Percentiles rank a stretch among this genome's conserved stretches.
Conservation (phyloP, 2,329 filamentous ascomycete species). For the Epichloe glyceriae region DNA sequence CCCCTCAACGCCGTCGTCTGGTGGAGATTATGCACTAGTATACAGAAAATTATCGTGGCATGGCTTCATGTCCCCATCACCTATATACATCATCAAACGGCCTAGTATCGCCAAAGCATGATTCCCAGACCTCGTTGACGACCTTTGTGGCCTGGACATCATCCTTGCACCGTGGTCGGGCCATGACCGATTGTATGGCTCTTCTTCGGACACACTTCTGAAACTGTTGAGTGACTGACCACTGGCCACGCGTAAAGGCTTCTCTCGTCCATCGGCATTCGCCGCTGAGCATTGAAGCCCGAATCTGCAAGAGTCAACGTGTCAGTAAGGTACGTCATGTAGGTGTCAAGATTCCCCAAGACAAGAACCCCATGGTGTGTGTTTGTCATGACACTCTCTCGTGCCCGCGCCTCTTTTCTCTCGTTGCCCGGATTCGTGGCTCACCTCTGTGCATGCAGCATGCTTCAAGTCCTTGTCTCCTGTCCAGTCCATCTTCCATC, state of each 20-base stretch:
- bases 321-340: not conserved
- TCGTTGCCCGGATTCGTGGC: slow-evolving; percentile 5
- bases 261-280: slow-evolving; percentile 88
- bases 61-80: slow-evolving; percentile 22
- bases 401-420: not conserved
- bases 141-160: slow-evolving; percentile 75
- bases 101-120: slow-evolving; percentile 84
- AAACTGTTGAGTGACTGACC: slow-evolving; percentile 81
- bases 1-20: not conserved
- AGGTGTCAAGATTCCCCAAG: not conserved
- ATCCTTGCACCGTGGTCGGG: slow-evolving; percentile 68
- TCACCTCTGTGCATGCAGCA: slow-evolving; percentile 84
- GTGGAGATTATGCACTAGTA: slow-evolving; percentile 5
- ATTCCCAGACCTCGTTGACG: slow-evolving; percentile 98
- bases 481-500: slow-evolving; percentile 81
- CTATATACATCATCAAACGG: slow-evolving; percentile 96
- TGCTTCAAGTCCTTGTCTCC: slow-evolving; percentile 63
- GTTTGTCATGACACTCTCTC: too few species aligned
- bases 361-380: too few species aligned
- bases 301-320: slow-evolving; percentile 46
- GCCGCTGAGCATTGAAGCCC: slow-evolving; percentile 81
- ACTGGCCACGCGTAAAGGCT: slow-evolving; percentile 73
- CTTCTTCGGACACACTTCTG: slow-evolving; percentile 80
- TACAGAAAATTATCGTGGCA: not conserved
- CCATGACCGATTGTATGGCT: slow-evolving; percentile 67